These are phyloP conservation scores for Candida ulmi DNA, from an alignment of 805 yeast species.

Conservation along the genomic window DNA sequence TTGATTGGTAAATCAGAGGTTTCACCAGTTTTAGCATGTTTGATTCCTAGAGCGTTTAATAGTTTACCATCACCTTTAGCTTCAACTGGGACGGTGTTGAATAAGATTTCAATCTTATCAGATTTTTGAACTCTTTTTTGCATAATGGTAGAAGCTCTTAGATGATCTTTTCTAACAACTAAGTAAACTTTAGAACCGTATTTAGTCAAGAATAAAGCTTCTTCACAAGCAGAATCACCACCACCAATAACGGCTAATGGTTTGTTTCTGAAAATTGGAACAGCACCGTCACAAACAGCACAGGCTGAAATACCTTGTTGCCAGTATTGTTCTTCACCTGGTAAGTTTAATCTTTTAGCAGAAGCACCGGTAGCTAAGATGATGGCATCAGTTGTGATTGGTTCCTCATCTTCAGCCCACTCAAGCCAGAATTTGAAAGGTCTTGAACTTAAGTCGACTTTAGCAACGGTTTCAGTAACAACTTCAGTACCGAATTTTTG, in stretches of 20 bases:
- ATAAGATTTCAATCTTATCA: conserved; percentile 87
- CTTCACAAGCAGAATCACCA: conserved; percentile 99
- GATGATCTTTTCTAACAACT: conserved; percentile 88
- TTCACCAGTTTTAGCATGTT: conserved; percentile 70
- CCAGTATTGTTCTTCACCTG: conserved; percentile 98
- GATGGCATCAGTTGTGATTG: conserved; percentile 88
- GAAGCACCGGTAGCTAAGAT: conserved; percentile 97
- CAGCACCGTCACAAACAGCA: conserved; percentile 99
- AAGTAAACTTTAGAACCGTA: conserved; percentile 94
- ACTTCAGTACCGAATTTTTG: conserved; percentile 86
- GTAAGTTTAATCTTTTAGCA: conserved; percentile 87
- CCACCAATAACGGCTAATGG: conserved; percentile 98
- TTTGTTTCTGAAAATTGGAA: conserved; percentile 96
- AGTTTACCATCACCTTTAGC: conserved; percentile 94
- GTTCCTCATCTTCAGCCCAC: conserved; percentile 86
- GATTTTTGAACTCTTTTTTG: conserved; percentile 82
- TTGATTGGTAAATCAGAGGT: conserved; percentile 66
- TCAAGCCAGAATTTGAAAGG: conserved; percentile 98
- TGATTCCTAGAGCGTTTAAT: conserved; percentile 56
- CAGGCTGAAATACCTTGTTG: conserved; percentile 99
- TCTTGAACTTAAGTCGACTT: conserved; percentile 78
- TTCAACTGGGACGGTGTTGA: conserved; percentile 78
- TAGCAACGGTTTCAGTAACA: conserved; percentile 91
- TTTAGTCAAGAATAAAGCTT: conserved; percentile 93
- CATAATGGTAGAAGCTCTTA: conserved; percentile 96